Base-by-base conservation (phyloP, 1,284 basidiomycete genomes). In the Phlebopus sp. region DNA sequence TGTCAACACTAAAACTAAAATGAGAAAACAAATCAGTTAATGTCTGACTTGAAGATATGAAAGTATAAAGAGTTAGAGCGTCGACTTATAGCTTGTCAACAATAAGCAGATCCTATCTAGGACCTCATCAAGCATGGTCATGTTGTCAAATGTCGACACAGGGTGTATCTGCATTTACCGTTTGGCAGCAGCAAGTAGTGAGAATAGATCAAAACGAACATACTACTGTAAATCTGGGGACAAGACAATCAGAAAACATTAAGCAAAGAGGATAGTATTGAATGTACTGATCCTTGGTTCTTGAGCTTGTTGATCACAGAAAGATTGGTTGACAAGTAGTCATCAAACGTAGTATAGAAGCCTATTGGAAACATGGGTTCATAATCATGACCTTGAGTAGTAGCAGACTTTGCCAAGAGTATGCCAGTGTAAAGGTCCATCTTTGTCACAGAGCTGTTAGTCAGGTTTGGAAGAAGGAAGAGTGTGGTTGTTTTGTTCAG, bases 51-150 rank as follows among this genome's bases (percentile, higher is more conserved):
- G n/a, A n/a, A n/a, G n/a, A n/a, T n/a, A n/a, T n/a, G n/a, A n/a
- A n/a, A n/a, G n/a, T n/a, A n/a, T n/a, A n/a, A n/a, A n/a, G n/a
- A n/a, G n/a, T n/a, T n/a, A n/a, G n/a, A n/a, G n/a, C n/a, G n/a
- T n/a, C n/a, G n/a, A n/a, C n/a, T n/a, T n/a, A n/a, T n/a, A n/a
- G n/a, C n/a, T n/a, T n/a, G n/a, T n/a, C n/a, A n/a, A n/a, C n/a
- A n/a, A n/a, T n/a, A n/a, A n/a, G n/a, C n/a, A n/a, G n/a, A 90
- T 87, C 37, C 75, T 71, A 57, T 87, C 81, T 7, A 88, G 58
- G 18, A 87, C 78, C 37, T 73, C 54, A 25, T 78, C 72, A 0
- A 88, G 66, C 0, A 72, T 72, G 0, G 81, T 82, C 37, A 78
- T 47, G 55, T 86, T 18, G 21, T 14, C 13, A 31, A 49, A 37